Evolutionary conservation across 1,284 basidiomycete species (phyloP).

Genomic region (Microbotryomycetes sp.): DNA sequence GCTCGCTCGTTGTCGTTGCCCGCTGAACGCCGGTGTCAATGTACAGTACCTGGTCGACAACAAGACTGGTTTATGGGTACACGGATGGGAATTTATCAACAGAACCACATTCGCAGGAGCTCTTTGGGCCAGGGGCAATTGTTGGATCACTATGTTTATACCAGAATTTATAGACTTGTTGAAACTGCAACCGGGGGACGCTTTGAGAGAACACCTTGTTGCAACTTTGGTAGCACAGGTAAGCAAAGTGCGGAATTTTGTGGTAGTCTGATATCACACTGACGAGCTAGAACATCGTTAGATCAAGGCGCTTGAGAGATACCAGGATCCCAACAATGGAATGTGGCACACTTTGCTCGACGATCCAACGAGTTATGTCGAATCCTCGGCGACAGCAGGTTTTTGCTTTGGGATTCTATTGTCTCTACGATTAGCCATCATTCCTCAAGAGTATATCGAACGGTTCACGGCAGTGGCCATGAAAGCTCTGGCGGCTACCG

Average conservation of each 20-base stretch:
- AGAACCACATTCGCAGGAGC: conserved; percentile 54
- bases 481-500: conserved; percentile 52
- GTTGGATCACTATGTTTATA: conserved; percentile 59
- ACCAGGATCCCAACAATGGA: conserved; percentile 51
- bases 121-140: conserved; percentile 59
- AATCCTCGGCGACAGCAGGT: conserved; percentile 56
- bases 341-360: conserved; percentile 60
- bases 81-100: conserved; percentile 53
- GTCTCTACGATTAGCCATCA: conserved; percentile 50
- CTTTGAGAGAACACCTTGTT: conserved; percentile 50
- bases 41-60: conserved; percentile 34
- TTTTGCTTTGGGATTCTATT: conserved; percentile 58
- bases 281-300: no score
- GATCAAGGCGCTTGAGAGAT: conserved; percentile 52
- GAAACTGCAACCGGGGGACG: conserved; percentile 47
- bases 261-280: no score
- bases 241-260: conserved; percentile 50
- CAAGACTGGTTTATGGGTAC: conserved; percentile 17
- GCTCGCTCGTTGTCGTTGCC: no score
- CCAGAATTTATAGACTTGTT: conserved; percentile 58
- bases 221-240: conserved; percentile 50
- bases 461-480: conserved; percentile 49
- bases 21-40: no score
- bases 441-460: conserved; percentile 45
- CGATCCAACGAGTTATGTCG: conserved; percentile 55